Base-by-base conservation (phyloP, 2,329 filamentous ascomycete species). In the Xylariaceae sp. region DNA sequence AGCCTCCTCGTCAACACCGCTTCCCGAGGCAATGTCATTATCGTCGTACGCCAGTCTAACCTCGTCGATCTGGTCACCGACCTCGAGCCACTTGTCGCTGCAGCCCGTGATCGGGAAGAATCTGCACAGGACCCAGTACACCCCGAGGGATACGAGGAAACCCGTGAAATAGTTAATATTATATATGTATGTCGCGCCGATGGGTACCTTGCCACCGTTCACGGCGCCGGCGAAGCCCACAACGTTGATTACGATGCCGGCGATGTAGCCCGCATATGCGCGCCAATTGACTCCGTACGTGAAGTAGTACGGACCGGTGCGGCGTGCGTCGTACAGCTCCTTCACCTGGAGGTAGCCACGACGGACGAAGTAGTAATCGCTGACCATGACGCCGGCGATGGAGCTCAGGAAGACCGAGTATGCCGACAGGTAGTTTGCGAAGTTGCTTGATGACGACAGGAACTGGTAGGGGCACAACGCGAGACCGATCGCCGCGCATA, bases 371-470 rank as follows among this genome's bases (percentile, higher is more conserved):
- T 95, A 96, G 75, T 96, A 96, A 71, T 96, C 92, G 62, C 79
- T 81, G 56, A 91, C 77, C 74, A 96, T 94, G 59, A 95, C 89
- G n/a, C 92, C 92, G 0, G 89, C 91, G 58, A 96, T 95, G 41
- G 88, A 90, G 55, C 88, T 92, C n/a, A 96, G 80, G 73, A 96
- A 96, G 53, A 96, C 90, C 2, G 88, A 91, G 75, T 96, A 96
- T 1, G 92, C 87, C 0, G 88, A 94, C 0, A 96, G 83, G 67
- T 96, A 96, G 3, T 89, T 95, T 0, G 89, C 94, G 74, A 96
- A 96, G 71, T 86, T 85, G 75, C 92, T 95, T 42, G 83, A 82
- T 42, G 76, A 76, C 1, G 80, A 84, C 8, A 95, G 80, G 0
- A 96, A 80, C 56, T 88, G 88, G 82, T 86, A 92, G 0, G 92